Evolutionary conservation across 1,139 yeast species (phyloP).

Genomic region (Pichia sp.): DNA sequence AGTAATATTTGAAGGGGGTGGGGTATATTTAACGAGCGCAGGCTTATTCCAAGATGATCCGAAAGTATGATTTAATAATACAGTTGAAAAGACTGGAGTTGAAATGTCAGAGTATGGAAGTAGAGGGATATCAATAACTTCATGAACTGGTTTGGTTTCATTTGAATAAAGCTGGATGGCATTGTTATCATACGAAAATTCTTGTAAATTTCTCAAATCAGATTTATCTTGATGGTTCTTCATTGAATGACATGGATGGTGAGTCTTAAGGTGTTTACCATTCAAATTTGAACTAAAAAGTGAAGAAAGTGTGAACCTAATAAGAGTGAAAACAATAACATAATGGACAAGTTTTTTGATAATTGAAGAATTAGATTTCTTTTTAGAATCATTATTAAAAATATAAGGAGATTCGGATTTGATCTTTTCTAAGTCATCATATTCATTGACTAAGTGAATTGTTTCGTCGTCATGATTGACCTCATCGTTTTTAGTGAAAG

Average conservation of each 20-base stretch:
- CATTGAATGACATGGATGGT: background rate
- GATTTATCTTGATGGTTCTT: background rate
- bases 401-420: background rate
- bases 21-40: conserved; percentile 32
- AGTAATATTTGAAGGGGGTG: conserved; percentile 28
- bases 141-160: conserved; percentile 14
- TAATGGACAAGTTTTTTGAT: background rate
- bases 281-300: too few relatives aligned
- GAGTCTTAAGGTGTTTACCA: too few relatives aligned
- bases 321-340: background rate
- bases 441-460: background rate
- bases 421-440: background rate
- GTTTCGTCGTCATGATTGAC: background rate
- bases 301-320: background rate
- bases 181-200: background rate
- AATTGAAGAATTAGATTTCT: background rate
- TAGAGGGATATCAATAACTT: conserved; percentile 27
- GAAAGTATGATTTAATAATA: conserved; percentile 42
- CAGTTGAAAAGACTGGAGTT: conserved; percentile 39
- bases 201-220: background rate
- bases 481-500: background rate
- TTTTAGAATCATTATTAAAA: background rate
- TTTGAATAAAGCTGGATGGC: background rate
- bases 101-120: conserved; percentile 25
- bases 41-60: conserved; percentile 58